Evolutionary conservation across 2,329 filamentous ascomycete genomes (phyloP).

Genomic region (Hortaea werneckii): DNA sequence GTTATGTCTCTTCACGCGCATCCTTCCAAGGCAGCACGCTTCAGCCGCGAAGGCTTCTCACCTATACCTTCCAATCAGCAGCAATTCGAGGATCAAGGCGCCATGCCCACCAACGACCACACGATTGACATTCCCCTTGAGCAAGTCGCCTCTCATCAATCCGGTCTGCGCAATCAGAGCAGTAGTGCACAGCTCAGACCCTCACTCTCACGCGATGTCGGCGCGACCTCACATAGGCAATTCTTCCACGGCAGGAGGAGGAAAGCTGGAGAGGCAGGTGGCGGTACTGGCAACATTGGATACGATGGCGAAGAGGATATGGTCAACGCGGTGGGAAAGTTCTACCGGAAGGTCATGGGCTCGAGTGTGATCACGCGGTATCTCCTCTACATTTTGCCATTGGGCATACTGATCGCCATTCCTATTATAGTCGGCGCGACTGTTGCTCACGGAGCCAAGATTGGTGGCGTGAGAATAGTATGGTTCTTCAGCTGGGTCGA

Average conservation of each 20-base stretch:
- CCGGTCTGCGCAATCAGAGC: slow-evolving; percentile 28
- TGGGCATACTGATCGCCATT: slow-evolving; percentile 49
- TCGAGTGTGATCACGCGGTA: slow-evolving; percentile 55
- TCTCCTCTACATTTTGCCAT: slow-evolving; percentile 50
- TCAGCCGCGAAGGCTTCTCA: slow-evolving; percentile 23
- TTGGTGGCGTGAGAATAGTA: slow-evolving; percentile 46
- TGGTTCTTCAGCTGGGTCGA: slow-evolving; percentile 59
- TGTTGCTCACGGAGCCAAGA: slow-evolving; percentile 26
- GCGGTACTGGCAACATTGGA: slow-evolving; percentile 15
- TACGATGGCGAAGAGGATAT: slow-evolving; percentile 43
- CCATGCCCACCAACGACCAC: slow-evolving; percentile 36
- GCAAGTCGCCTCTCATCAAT: slow-evolving; percentile 40
- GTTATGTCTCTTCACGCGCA: slow-evolving; percentile 6
- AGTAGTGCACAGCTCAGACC: slow-evolving; percentile 23
- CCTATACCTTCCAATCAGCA: slow-evolving; percentile 8
- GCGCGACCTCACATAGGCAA: slow-evolving; percentile 25
- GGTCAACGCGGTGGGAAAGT: slow-evolving; percentile 47
- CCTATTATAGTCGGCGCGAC: slow-evolving; percentile 53
- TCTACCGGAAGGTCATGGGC: slow-evolving; percentile 52
- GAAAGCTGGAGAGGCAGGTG: slow-evolving; percentile 25
- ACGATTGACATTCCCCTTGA: slow-evolving; percentile 54
- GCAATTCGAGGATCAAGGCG: slow-evolving; percentile 4
- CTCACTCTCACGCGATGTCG: slow-evolving; percentile 8
- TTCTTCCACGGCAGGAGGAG: slow-evolving; percentile 26
- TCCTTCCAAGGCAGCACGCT: slow-evolving; percentile 7